phyloP scores from a whole-genome alignment of 1,284 basidiomycete genomes.

The Tylopilus sp. region DNA sequence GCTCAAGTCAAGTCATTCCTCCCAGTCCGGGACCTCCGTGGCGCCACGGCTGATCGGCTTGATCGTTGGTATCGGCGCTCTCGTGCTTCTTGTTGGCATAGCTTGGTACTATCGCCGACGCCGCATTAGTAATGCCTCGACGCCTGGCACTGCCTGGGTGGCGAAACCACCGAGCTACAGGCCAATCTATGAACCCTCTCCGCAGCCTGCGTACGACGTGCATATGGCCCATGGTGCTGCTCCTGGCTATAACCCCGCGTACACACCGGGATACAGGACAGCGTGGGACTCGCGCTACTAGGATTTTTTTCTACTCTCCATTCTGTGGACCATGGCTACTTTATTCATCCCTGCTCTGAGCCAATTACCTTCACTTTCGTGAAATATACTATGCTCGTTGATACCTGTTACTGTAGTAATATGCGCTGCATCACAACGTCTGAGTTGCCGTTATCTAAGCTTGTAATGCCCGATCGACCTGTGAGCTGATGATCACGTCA shows the following conservation, averaged over 20 bases:
- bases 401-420: background rate
- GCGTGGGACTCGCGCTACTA: conserved; percentile 26
- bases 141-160: conserved; percentile 4
- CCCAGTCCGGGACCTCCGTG: background rate
- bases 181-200: conserved; percentile 26
- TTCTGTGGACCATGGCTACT: background rate
- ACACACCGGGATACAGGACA: conserved; percentile 21
- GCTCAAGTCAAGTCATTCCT: background rate
- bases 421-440: conserved; percentile 1
- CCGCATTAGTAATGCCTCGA: background rate
- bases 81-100: conserved; percentile 8
- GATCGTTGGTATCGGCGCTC: conserved; percentile 9
- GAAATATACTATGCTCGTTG: background rate
- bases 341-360: background rate
- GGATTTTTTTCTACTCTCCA: background rate
- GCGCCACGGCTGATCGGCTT: conserved; percentile 13
- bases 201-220: conserved; percentile 29
- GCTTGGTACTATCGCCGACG: conserved; percentile 12
- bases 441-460: background rate
- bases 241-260: conserved; percentile 12
- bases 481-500: too few species aligned
- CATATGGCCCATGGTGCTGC: conserved; percentile 17
- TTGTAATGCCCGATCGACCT: background rate
- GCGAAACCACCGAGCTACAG: conserved; percentile 14
- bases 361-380: background rate